Conservation (phyloP, 2,329 filamentous ascomycete genomes). For the Diaporthe nobilis region DNA sequence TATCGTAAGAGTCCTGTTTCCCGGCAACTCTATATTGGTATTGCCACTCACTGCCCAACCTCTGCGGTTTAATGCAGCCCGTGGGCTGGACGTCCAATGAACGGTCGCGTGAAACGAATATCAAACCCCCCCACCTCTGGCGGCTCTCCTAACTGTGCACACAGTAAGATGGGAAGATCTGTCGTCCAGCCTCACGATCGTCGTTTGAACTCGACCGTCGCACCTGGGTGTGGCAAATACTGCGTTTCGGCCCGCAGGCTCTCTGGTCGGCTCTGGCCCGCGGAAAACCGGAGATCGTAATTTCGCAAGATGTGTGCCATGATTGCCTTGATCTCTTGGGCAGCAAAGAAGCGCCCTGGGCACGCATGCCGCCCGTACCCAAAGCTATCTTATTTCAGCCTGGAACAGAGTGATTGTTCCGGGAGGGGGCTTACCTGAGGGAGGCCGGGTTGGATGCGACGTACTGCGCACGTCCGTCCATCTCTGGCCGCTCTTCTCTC, state of each 20-base stretch:
- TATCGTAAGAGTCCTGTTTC: not conserved
- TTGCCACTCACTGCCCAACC: not conserved
- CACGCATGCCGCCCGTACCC: slow-evolving; percentile 33
- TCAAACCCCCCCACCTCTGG: not conserved
- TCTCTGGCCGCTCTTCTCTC: slow-evolving; percentile 1
- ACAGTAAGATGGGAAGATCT: not conserved
- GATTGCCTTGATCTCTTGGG: slow-evolving; percentile 35
- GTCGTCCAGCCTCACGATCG: not conserved
- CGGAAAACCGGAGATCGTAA: slow-evolving; percentile 22
- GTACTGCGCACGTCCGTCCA: slow-evolving; percentile 20
- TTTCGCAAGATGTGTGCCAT: slow-evolving; percentile 28
- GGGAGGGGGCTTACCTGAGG: not conserved
- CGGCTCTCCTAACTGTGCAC: not conserved
- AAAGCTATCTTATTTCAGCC: not conserved
- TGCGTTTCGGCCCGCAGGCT: slow-evolving; percentile 26
- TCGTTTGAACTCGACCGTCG: slow-evolving; percentile 19
- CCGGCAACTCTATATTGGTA: not conserved
- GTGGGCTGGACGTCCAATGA: not conserved
- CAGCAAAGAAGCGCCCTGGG: slow-evolving; percentile 32
- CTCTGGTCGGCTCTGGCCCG: slow-evolving; percentile 20
- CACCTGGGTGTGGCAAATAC: slow-evolving; percentile 27
- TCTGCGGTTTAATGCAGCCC: not conserved
- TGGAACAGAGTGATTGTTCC: no score
- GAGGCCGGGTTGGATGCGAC: slow-evolving; percentile 23
- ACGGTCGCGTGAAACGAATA: slow-evolving; percentile 9